A percentile compares a stretch with the other conserved stretches of the same genome.
These are phyloP conservation scores for Hemileccinum impolitum DNA, from an alignment of 768 basidiomycete species.

Conservation along the genomic window DNA sequence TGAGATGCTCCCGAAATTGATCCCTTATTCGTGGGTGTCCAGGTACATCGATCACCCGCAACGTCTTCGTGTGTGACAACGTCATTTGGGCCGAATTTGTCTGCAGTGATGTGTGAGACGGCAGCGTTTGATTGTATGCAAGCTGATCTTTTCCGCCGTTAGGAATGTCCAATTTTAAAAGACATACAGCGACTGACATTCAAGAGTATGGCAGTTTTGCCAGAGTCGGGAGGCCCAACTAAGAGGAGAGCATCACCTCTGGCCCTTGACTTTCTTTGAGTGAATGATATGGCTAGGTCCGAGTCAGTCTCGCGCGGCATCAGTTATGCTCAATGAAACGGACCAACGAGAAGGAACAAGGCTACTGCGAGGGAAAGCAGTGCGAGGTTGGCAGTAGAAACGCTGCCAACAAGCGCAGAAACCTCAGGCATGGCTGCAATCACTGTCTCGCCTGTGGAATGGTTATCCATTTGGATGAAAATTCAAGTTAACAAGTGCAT, in stretches of 20 bases:
- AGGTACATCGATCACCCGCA: slow-evolving; percentile 70
- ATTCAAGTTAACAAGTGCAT: not conserved
- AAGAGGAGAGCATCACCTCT: slow-evolving; percentile 65
- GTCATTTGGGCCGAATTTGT: slow-evolving; percentile 53
- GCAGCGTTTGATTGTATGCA: slow-evolving; percentile 57
- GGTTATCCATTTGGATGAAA: slow-evolving; percentile 12
- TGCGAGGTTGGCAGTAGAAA: slow-evolving; percentile 39
- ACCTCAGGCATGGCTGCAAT: slow-evolving; percentile 33
- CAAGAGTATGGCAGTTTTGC: slow-evolving; percentile 78
- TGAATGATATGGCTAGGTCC: slow-evolving; percentile 44
- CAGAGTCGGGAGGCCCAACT: slow-evolving; percentile 72
- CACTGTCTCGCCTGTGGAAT: slow-evolving; percentile 5
- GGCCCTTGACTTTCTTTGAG: slow-evolving; percentile 40
- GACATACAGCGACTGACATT: slow-evolving; percentile 43
- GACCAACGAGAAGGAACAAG: slow-evolving; percentile 42
- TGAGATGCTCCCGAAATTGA: slow-evolving; percentile 66
- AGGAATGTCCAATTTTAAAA: slow-evolving; percentile 1
- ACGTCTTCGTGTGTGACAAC: slow-evolving; percentile 40
- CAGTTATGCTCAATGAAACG: slow-evolving; percentile 18
- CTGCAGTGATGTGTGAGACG: slow-evolving; percentile 78
- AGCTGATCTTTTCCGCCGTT: slow-evolving; percentile 43
- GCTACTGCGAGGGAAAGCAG: slow-evolving; percentile 45
- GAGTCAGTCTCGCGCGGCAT: slow-evolving; percentile 14
- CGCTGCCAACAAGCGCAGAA: slow-evolving; percentile 30
- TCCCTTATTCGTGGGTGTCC: slow-evolving; percentile 81